phyloP scores from a whole-genome alignment of 441 rosid genomes.

The Adansonia madagascariensis region DNA sequence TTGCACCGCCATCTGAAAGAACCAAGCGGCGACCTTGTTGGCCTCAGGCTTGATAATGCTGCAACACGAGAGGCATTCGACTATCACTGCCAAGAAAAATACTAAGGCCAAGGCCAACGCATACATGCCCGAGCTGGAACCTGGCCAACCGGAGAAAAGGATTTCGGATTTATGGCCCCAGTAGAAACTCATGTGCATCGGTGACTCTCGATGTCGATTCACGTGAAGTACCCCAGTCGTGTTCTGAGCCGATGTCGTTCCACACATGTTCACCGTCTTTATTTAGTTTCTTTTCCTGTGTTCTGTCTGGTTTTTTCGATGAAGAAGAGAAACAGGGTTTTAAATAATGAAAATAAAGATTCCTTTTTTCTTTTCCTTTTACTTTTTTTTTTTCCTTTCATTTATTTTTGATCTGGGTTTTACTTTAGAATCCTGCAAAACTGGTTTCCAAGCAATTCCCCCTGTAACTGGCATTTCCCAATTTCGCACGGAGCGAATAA shows the following conservation, averaged over 20 bases:
- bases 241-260: neutral
- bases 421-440: slow-evolving; percentile 16
- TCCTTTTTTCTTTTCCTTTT: neutral
- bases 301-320: neutral
- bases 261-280: neutral
- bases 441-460: slow-evolving; percentile 6
- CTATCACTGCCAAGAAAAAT: slow-evolving; percentile 58
- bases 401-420: neutral
- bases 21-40: slow-evolving; percentile 44
- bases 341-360: neutral
- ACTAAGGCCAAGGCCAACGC: slow-evolving; percentile 61
- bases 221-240: neutral
- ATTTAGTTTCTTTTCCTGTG: neutral
- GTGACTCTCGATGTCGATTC: neutral
- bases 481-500: neutral
- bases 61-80: slow-evolving; percentile 52
- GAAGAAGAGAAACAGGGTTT: neutral
- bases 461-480: neutral
- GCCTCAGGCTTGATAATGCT: slow-evolving; percentile 43
- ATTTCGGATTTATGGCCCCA: slow-evolving; percentile 28
- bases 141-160: slow-evolving; percentile 83
- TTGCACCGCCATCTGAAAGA: slow-evolving; percentile 47
- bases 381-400: too few relatives aligned
- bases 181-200: neutral
- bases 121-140: slow-evolving; percentile 57